Evolutionary conservation across 176 grass and related monocot species (phyloP), one percentile per base, ranked within the genome.

Genomic region (Triticum dicoccoides): DNA sequence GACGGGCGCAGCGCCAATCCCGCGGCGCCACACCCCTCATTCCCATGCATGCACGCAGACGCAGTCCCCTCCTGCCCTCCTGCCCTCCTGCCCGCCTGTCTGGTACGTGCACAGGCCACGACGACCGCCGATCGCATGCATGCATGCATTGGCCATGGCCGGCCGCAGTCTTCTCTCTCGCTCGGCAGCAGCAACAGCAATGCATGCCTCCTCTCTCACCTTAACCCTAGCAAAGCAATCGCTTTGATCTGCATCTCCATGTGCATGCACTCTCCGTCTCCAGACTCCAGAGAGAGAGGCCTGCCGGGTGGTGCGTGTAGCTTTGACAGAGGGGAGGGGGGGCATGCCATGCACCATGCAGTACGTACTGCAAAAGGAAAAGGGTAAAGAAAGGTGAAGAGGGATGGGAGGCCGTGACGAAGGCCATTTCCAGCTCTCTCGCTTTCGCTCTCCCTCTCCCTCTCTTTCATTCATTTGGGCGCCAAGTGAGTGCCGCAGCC

Each of bases 401-500:
- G 82, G 38, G 86, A 78, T 71, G 82, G 82, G 82, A 86, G 72
- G 86, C 72, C 78, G 86, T 82, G 88, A 90, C 71, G 21, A 90
- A 78, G 47, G 86, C 82, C 38, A 91, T 82, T 91, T 86, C 85
- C 80, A 84, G 80, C 85, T 90, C 90, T 45, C 34, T 20, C 38
- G 17, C 61, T 63, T 85, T 39, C 52, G 9, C n/a, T 58, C 74
- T 76, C 85, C 59, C 85, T 84, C n/a, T 24, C 11, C 11, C 49
- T 58, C 37, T 41, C 56, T 59, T 59, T 59, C 56, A 59, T 59
- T 21, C 66, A 39, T 51, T 80, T 76, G 70, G 82, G 86, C 82
- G 89, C 89, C 89, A 85, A 91, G 89, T 91, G 82, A 91, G 89
- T 76, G 83, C 83, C 86, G 76, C 90, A 89, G 73, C 87, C 83